These are phyloP conservation scores for Protomyces inundatus DNA, from an alignment of 1,139 yeast genomes.

Conservation along the genomic window DNA sequence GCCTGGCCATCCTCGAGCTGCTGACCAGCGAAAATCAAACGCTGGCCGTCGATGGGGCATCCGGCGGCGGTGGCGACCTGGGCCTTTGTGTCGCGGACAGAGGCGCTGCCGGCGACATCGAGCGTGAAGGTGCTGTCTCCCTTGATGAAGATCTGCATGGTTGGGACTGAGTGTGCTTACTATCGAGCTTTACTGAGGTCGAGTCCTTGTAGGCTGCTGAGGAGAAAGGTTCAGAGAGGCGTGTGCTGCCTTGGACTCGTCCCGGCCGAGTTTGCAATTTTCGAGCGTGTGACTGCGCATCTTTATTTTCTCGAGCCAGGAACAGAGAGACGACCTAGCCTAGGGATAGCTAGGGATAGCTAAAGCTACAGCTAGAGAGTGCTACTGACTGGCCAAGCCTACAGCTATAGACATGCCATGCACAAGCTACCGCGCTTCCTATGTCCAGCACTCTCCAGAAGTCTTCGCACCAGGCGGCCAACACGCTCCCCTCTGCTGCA, in stretches of 20 bases:
- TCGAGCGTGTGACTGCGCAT: not conserved
- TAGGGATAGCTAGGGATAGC: too few relatives aligned
- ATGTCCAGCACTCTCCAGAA: constrained; percentile 11
- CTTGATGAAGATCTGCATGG: constrained; percentile 56
- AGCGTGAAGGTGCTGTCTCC: constrained; percentile 99
- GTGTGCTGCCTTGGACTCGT: not conserved
- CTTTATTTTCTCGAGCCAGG: too few relatives aligned
- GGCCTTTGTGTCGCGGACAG: constrained; percentile 98
- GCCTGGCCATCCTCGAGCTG: constrained; percentile 95
- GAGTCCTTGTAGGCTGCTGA: not conserved
- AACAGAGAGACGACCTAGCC: too few relatives aligned
- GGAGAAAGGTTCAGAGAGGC: not conserved
- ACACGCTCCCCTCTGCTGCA: constrained; percentile 2
- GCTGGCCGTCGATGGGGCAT: constrained; percentile 99
- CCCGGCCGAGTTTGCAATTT: not conserved
- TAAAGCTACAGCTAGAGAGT: too few relatives aligned
- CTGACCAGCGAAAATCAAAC: constrained; percentile 99
- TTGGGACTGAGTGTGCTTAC: not conserved
- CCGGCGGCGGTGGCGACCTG: constrained; percentile 99
- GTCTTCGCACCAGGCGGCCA: not conserved
- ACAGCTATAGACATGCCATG: not conserved
- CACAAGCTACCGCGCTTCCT: constrained; percentile 8
- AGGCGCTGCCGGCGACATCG: constrained; percentile 91
- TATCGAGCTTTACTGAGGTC: not conserved
- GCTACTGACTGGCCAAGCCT: too few relatives aligned